Base-by-base conservation (phyloP, 1,139 yeast genomes). In the Martiniozyma asiatica region DNA sequence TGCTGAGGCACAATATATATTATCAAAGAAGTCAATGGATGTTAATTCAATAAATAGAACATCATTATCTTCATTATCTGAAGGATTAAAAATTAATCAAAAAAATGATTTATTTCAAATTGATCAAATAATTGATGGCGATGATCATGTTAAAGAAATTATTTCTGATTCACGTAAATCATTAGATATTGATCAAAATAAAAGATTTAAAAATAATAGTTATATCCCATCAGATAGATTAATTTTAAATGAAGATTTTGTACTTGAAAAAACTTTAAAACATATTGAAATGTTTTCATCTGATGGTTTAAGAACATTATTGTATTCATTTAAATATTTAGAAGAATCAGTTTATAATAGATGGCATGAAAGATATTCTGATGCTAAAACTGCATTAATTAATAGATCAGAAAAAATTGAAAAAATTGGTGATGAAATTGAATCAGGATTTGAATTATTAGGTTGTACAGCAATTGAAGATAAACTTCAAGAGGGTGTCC, bases 391-490 rank as follows among this genome's bases (percentile, higher is more conserved):
- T 0, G 69, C 94, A 4, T 56, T 89, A 27, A 64, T 58, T 1
- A 69, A 84, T 41, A 69, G 98, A 30, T 64, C 73, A 4, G 53
- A 59, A 29, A 64, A 73, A 43, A 72, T 87, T 27, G 94, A 82
- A 40, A 59, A 60, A 20, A 70, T 75, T 6, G 97, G 97, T 14
- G 79, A 68, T 25, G 51, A 62, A 34, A 61, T 89, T 34, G 99
- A 92, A 51, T 55, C 51, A 9, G 64, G 68, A 19, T 59, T 89
- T 26, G 76, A 68, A 34, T 57, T 89, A 13, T 54, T 78, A 10
- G 98, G 98, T 7, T 96, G 95, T 3, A 85, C 97, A 3, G 98
- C 97, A 0, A 89, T 92, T 40, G 99, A 92, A 52, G 99, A 92
- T 50, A 92, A 89, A 50, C 63, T 92, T 27, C 99, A 92, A 55